Evolutionary conservation across 768 basidiomycete genomes (phyloP).

Genomic region (Hirschioporus abietinus): DNA sequence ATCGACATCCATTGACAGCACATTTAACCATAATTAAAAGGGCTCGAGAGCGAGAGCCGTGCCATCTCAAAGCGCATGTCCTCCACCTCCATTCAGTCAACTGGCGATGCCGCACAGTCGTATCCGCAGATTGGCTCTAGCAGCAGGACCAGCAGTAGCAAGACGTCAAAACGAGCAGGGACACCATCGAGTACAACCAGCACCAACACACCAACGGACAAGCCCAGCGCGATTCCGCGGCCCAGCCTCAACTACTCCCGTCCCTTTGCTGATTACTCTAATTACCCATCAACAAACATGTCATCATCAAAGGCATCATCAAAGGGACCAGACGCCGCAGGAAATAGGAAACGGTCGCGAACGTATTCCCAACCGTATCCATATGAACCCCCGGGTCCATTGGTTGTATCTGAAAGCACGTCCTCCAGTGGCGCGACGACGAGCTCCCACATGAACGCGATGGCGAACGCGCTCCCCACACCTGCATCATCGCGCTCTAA

Average conservation of each 20-base stretch:
- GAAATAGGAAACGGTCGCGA: conserved; percentile 44
- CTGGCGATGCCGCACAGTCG: conserved; percentile 33
- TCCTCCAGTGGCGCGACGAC: conserved; percentile 22
- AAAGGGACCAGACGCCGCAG: conserved; percentile 26
- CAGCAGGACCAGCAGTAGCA: conserved; percentile 8
- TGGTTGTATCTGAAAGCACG: not conserved
- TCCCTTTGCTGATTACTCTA: conserved; percentile 23
- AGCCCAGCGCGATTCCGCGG: conserved; percentile 42
- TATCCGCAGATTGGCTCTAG: conserved; percentile 16
- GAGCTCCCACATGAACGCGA: conserved; percentile 22
- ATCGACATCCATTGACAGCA: conserved; percentile 10
- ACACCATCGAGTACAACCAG: conserved; percentile 18
- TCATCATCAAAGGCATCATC: conserved; percentile 17
- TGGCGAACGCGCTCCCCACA: conserved; percentile 25
- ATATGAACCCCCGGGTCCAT: conserved; percentile 25
- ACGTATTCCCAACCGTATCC: conserved; percentile 61
- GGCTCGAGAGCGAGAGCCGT: conserved; percentile 75
- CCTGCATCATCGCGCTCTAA: conserved; percentile 36
- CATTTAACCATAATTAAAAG: conserved; percentile 31
- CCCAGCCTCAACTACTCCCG: conserved; percentile 36
- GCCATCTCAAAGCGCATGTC: conserved; percentile 76
- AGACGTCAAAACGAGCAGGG: conserved; percentile 15
- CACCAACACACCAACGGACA: conserved; percentile 22
- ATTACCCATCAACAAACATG: conserved; percentile 12
- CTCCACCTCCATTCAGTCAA: conserved; percentile 58